Conservation (phyloP, 352 stramenopile genomes). For the Pythium phragmitis region DNA sequence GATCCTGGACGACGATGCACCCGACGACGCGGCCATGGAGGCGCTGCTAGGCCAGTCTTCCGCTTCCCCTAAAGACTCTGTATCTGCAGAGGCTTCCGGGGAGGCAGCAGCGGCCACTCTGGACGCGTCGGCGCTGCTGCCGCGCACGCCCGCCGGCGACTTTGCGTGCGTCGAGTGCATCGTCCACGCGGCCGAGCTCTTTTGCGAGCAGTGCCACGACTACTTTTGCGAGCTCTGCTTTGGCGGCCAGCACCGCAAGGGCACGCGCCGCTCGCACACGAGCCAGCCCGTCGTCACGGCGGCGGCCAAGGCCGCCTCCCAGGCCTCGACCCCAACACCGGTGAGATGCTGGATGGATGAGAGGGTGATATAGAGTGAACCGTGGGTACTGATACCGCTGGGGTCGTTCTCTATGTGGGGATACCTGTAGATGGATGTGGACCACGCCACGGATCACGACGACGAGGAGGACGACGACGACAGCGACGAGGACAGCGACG, state of each 20-base stretch:
- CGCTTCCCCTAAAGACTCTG: neutral
- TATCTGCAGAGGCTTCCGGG: neutral
- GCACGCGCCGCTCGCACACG: conserved; percentile 73
- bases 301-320: neutral
- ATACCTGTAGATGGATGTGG: conserved; percentile 21
- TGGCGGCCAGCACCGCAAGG: conserved; percentile 83
- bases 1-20: conserved; percentile 64
- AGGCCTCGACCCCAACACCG: neutral
- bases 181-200: conserved; percentile 66
- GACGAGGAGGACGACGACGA: conserved; percentile 8
- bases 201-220: conserved; percentile 88
- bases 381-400: neutral
- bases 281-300: conserved; percentile 58
- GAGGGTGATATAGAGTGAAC: neutral
- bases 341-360: neutral
- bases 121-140: conserved; percentile 25
- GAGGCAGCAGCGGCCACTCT: conserved; percentile 8
- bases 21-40: conserved; percentile 59
- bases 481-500: conserved; percentile 13
- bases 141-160: conserved; percentile 35
- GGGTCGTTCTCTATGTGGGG: no score
- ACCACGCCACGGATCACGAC: neutral
- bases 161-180: conserved; percentile 74
- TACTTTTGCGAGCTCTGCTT: conserved; percentile 88
- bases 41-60: conserved; percentile 34